Base-by-base conservation (phyloP, 768 basidiomycete genomes). In the Trametes elegans region DNA sequence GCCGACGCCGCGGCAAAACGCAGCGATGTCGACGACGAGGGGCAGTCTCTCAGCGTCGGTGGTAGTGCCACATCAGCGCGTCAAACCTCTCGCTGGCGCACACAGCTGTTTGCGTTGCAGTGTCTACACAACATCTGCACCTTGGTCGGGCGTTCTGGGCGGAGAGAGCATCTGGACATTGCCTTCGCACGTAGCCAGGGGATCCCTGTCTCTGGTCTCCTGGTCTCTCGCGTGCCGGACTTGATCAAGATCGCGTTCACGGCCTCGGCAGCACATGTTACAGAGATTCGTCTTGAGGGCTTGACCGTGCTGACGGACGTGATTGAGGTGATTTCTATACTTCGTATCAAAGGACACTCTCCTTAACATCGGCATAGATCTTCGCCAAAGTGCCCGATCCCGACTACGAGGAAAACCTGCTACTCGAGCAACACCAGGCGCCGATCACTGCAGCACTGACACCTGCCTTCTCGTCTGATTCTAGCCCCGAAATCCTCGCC, bases 161-260 rank as follows among this genome's bases (percentile, higher is more conserved):
- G 87, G 53, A 78, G 77, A 57, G 94, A 99, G 64, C 93, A 98
- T 63, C 74, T 97, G 31, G 88, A 96, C 67, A 80, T 90, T 26
- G 75, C 77, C 2, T 79, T 84, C 59, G 94, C 93, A 2, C 76
- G 82, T 40, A 75, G 70, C 38, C 74, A 79, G 23, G 86, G 88
- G 1, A 60, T 89, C 7, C 72, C 81, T 2, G 66, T 77, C 3
- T 74, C 80, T 7, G 81, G 83, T 1, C 75, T 98, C 41, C 76
- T 99, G 16, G 87, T 90, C 34, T 86, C 88, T 16, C 83, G 94
- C 18, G 84, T 98, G 7, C 85, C 89, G 6, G 97, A 99, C 71
- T 75, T 99, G 53, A 96, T 99, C 71, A 91, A 82, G 73, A 97
- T 98, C 88, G 96, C 97, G 0, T 98, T 99, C 68, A 96, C 93